Base-by-base conservation (phyloP, 495 filamentous ascomycete species). In the Neurospora tetraspora region DNA sequence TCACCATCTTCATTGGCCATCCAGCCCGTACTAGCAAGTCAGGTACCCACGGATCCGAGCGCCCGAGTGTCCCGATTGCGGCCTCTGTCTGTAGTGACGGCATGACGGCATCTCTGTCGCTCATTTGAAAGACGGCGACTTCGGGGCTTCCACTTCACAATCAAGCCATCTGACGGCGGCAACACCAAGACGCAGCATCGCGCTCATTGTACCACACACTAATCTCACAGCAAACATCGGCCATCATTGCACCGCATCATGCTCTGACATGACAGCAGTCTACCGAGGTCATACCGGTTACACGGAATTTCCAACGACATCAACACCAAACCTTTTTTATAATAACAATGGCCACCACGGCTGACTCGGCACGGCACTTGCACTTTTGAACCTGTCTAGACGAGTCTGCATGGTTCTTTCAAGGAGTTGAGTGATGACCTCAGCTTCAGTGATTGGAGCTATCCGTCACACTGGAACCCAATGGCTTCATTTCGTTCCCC, bases 1-100 rank as follows among this genome's bases (percentile, higher is more conserved):
- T 78, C 45, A 78, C 75, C 73, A 74, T 69, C 39, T 47, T 37
- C 14, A 38, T 71, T 69, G 69, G 42, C 18, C 23, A 16, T 70
- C 39, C 16, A 12, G 4, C 47, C 45, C 37, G 69, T 65, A 65
- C 53, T 65, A 65, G 53, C 53, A 65, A 18, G 53, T 65, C 53
- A 65, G 27, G 53, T 65, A 65, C 53, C 53, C 53, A 65, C 53
- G 53, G 53, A 34, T 34, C 53, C 53, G 53, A 61, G 53, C 12
- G 23, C 34, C 27, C 27, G 23, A 65, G 6, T 65, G 27, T 61
- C 53, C 53, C 53, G 27, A 61, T 61, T 34, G 53, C 53, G 27
- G 53, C 53, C 53, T 65, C 27, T 9, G 14, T 34, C 18, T 65
- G 53, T 27, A 27, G 27, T 65, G 14, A 36, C 53, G 23, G 53